phyloP scores from a whole-genome alignment of 164 flowering plant species.

The Chimonanthus salicifolius region DNA sequence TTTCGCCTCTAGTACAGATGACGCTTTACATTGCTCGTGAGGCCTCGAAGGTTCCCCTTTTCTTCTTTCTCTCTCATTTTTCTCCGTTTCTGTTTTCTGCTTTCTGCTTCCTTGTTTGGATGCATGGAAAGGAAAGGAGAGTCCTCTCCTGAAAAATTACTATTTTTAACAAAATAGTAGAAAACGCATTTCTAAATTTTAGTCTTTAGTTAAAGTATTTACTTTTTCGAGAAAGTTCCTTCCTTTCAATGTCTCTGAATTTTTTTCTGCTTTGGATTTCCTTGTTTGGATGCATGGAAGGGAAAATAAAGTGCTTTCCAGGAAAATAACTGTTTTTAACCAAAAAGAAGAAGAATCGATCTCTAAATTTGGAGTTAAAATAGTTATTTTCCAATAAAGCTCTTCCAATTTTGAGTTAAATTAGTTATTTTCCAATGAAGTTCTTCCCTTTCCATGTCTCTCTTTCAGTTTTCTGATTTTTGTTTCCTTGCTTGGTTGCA shows the following conservation, averaged over 20 bases:
- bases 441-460: background rate
- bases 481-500: background rate
- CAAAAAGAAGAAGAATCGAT: too few relatives aligned
- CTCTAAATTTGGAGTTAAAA: too few relatives aligned
- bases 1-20: constrained; percentile 35
- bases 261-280: constrained; percentile 1
- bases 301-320: too few relatives aligned
- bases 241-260: background rate
- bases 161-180: too few relatives aligned
- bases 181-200: too few relatives aligned
- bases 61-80: background rate
- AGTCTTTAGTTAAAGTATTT: too few relatives aligned
- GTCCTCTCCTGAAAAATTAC: too few relatives aligned
- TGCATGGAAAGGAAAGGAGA: too few relatives aligned
- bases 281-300: background rate
- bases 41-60: constrained; percentile 67
- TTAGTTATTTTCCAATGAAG: too few relatives aligned
- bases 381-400: too few relatives aligned
- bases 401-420: too few relatives aligned
- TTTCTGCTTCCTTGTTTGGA: background rate
- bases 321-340: too few relatives aligned
- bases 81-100: constrained; percentile 1
- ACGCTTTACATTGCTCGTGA: constrained; percentile 90
- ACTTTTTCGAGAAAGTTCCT: background rate
- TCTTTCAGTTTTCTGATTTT: background rate